These are phyloP conservation scores for Hypoxylon rickii DNA, from an alignment of 495 filamentous ascomycete species.

Conservation along the genomic window DNA sequence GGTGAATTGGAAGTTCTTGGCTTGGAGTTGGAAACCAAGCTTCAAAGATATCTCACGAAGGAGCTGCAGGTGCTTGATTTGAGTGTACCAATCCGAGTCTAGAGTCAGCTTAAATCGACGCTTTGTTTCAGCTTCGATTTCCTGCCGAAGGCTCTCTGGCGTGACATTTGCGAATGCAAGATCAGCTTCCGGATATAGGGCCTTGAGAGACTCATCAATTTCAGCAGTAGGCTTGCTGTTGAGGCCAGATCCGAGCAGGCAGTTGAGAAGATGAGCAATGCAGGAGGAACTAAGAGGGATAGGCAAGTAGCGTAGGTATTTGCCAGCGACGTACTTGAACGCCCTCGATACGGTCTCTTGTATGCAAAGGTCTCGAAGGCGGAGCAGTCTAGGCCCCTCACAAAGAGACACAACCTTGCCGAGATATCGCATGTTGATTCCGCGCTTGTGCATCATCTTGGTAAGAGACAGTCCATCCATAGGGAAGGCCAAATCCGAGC, in stretches of 20 bases:
- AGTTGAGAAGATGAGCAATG: slow-evolving; percentile 90
- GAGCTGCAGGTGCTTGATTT: slow-evolving; percentile 76
- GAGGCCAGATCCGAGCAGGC: slow-evolving; percentile 77
- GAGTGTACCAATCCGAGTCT: slow-evolving; percentile 64
- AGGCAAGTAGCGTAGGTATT: slow-evolving; percentile 80
- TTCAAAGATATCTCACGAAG: slow-evolving; percentile 89
- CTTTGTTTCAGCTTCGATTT: slow-evolving; percentile 72
- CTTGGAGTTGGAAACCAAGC: slow-evolving; percentile 85
- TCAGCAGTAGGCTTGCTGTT: slow-evolving; percentile 78
- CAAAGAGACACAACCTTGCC: slow-evolving; percentile 77
- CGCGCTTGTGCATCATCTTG: slow-evolving; percentile 90
- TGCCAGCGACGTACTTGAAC: slow-evolving; percentile 89
- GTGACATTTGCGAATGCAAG: slow-evolving; percentile 78
- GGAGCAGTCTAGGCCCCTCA: slow-evolving; percentile 71
- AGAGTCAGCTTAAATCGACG: slow-evolving; percentile 79
- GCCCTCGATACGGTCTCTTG: slow-evolving; percentile 93
- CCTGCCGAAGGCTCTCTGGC: slow-evolving; percentile 67
- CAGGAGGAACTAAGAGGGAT: slow-evolving; percentile 74
- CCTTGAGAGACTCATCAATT: slow-evolving; percentile 72
- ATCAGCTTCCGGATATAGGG: slow-evolving; percentile 81
- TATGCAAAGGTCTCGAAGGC: slow-evolving; percentile 72
- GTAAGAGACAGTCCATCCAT: slow-evolving; percentile 95
- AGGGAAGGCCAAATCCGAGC: slow-evolving; percentile 93
- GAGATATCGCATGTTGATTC: slow-evolving; percentile 95
- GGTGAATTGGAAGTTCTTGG: slow-evolving; percentile 78